These are phyloP conservation scores for Cutaneotrichosporon sp. DNA, from an alignment of 1,284 basidiomycete genomes.

Conservation along the genomic window DNA sequence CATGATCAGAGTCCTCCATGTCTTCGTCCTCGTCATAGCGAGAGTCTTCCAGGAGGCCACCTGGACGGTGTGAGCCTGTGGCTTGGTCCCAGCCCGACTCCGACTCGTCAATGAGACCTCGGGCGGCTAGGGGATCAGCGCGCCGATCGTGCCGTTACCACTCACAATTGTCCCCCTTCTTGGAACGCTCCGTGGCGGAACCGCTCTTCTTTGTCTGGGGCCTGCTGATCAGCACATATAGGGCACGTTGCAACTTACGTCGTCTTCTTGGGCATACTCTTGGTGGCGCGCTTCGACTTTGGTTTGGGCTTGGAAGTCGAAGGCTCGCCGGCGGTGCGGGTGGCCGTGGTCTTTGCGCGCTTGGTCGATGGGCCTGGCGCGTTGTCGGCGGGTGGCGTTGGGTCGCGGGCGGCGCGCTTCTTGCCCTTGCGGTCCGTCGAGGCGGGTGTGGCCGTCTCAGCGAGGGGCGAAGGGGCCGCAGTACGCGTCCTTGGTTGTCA, in stretches of 20 bases:
- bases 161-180: constrained; percentile 39
- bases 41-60: constrained; percentile 22
- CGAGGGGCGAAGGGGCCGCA: background rate
- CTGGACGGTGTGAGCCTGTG: constrained; percentile 15
- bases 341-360: constrained; percentile 10
- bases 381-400: constrained; percentile 14
- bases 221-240: constrained; percentile 10
- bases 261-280: constrained; percentile 39
- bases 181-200: constrained; percentile 24
- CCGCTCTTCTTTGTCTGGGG: constrained; percentile 30
- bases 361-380: constrained; percentile 16
- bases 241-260: constrained; percentile 19
- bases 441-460: constrained; percentile 2
- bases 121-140: constrained; percentile 26
- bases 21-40: constrained; percentile 64
- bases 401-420: constrained; percentile 28
- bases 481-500: constrained; percentile 6
- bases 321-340: constrained; percentile 11
- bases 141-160: background rate
- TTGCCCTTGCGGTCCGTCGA: constrained; percentile 40
- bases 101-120: constrained; percentile 60
- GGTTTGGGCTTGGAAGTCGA: constrained; percentile 28
- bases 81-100: constrained; percentile 38
- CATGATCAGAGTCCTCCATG: constrained; percentile 62
- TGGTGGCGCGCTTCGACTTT: constrained; percentile 26